Evolutionary conservation across 306 rosid species (phyloP).

Genomic region (Begonia masoniana): DNA sequence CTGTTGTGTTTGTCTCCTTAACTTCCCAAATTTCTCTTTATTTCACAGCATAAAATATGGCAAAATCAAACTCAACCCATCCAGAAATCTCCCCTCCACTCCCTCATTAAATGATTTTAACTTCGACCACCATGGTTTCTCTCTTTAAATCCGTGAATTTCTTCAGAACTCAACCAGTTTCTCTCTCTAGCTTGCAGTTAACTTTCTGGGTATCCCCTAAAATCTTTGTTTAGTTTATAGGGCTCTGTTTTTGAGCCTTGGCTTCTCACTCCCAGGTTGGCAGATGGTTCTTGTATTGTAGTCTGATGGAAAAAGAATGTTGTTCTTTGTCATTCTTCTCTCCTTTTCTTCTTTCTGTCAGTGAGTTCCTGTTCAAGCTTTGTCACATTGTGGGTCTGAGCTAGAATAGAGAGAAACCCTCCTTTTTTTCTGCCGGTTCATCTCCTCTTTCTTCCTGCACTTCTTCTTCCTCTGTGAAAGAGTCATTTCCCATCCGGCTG

Average conservation of each 20-base stretch:
- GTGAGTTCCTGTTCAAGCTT: background rate
- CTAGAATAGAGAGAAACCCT: constrained; percentile 53
- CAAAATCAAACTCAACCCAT: background rate
- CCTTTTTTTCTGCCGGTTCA: constrained; percentile 40
- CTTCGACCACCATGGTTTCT: constrained; percentile 17
- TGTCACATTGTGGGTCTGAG: constrained; percentile 8
- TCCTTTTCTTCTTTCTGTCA: constrained; percentile 1
- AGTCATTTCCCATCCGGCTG: constrained; percentile 32
- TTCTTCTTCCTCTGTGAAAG: constrained; percentile 24
- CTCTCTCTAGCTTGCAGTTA: background rate
- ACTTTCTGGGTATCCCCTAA: background rate
- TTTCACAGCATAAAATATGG: constrained; percentile 8
- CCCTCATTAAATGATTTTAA: constrained; percentile 9
- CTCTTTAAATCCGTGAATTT: background rate
- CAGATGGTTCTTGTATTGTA: background rate
- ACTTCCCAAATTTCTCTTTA: constrained; percentile 9
- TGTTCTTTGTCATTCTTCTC: background rate
- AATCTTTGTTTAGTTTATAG: background rate
- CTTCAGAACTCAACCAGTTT: background rate
- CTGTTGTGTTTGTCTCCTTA: background rate
- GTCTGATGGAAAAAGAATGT: background rate
- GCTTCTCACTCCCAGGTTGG: constrained; percentile 3
- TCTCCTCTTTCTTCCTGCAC: constrained; percentile 31
- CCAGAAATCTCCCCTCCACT: background rate
- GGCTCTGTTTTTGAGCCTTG: background rate